A percentile compares a stretch with the other conserved stretches of the same genome.
Evolutionary conservation across 2,329 filamentous ascomycete species (phyloP).

Genomic region (Amauroascus verrucosus): DNA sequence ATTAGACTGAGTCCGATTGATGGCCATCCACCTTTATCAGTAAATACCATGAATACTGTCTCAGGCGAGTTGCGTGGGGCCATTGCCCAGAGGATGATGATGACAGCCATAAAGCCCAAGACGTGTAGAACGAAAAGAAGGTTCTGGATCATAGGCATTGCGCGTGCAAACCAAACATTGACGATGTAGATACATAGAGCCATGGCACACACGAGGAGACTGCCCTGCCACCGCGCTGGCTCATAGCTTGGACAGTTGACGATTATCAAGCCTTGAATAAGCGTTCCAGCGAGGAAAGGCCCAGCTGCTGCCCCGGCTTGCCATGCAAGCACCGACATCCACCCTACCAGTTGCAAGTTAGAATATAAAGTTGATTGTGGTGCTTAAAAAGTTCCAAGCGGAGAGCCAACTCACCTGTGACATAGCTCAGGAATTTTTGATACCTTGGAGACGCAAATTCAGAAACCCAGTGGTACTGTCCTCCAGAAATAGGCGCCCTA

Average conservation of each 20-base stretch:
- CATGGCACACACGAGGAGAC: constrained; percentile 22
- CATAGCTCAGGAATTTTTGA: constrained; percentile 47
- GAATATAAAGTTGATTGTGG: constrained; percentile 17
- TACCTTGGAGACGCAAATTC: constrained; percentile 42
- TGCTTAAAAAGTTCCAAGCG: constrained; percentile 19
- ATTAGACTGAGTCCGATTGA: constrained; percentile 29
- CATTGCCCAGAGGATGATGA: constrained; percentile 26
- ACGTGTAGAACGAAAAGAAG: constrained; percentile 27
- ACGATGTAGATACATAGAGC: constrained; percentile 21
- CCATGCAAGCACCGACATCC: constrained; percentile 27
- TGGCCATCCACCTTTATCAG: constrained; percentile 22
- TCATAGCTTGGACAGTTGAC: constrained; percentile 24
- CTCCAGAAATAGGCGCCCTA: constrained; percentile 46
- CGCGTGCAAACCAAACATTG: constrained; percentile 23
- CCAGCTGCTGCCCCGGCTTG: constrained; percentile 22
- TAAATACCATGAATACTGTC: constrained; percentile 22
- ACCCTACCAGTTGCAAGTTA: constrained; percentile 16
- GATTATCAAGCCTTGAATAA: constrained; percentile 28
- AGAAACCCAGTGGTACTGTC: constrained; percentile 51
- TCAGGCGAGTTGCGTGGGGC: constrained; percentile 20
- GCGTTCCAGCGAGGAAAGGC: constrained; percentile 24
- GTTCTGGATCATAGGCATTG: constrained; percentile 25
- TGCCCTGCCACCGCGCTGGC: constrained; percentile 25
- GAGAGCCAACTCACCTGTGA: constrained; percentile 33
- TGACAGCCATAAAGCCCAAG: constrained; percentile 25